Conservation (phyloP, 2,329 filamentous ascomycete species). For the Nemania sp. region DNA sequence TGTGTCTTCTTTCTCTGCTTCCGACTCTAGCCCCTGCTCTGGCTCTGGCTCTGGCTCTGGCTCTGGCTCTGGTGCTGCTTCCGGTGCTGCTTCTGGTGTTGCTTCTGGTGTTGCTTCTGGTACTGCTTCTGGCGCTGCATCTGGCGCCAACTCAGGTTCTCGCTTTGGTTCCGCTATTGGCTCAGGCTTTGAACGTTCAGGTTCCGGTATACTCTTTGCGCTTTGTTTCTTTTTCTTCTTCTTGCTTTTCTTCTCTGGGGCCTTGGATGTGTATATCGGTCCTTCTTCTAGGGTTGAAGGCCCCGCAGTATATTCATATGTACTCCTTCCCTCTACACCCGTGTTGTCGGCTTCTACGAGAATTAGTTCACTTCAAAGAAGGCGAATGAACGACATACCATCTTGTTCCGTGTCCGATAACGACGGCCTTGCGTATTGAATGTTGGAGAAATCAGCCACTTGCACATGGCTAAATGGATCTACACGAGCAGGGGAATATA, state of each 20-base stretch:
- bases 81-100: constrained; percentile 1
- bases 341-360: constrained; percentile 22
- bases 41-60: constrained; percentile 6
- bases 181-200: constrained; percentile 8
- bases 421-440: constrained; percentile 26
- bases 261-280: constrained; percentile 8
- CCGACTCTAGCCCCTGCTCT: constrained; percentile 1
- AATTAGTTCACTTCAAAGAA: constrained; percentile 30
- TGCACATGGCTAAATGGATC: constrained; percentile 29
- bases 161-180: constrained; percentile 2
- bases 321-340: constrained; percentile 20
- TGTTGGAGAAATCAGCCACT: constrained; percentile 32
- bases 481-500: constrained; percentile 32
- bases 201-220: constrained; percentile 15
- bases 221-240: constrained; percentile 21
- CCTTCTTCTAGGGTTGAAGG: constrained; percentile 6
- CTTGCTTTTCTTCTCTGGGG: constrained; percentile 26
- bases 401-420: constrained; percentile 29
- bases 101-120: background rate
- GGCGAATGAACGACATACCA: constrained; percentile 30
- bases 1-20: constrained; percentile 11
- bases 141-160: background rate
- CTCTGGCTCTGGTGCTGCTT: constrained; percentile 3
- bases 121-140: background rate
- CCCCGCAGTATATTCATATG: constrained; percentile 26